Evolutionary conservation across 2,329 filamentous ascomycete species (phyloP), one percentile per base, ranked within the genome.

Genomic region (Fusarium pininemorale): DNA sequence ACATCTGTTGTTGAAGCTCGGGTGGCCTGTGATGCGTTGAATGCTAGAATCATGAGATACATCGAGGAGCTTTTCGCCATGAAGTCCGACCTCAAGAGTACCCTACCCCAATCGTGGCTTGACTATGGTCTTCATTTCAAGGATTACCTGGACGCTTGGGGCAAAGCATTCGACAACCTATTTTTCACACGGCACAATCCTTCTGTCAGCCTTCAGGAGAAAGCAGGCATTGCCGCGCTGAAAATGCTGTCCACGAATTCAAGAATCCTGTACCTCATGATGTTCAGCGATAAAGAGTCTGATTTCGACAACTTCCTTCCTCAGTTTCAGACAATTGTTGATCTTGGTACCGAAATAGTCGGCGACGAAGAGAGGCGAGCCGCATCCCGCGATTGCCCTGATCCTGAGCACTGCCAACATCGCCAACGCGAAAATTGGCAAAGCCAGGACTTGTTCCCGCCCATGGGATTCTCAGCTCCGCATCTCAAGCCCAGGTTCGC

Each of bases 401-500:
- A 87, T 51, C 84, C 82, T 4, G 75, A 80, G 3, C 81, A 80
- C 24, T 89, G 87, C 74, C 81, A 78, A 26, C 87, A 89, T 60
- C 55, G 77, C 78, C 68, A 76, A 30, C 53, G 77, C 22, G 60
- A 63, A n/a, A 50, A 54, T 14, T 67, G 70, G 63, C 47, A 70
- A 44, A 41, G 60, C 44, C 61, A 72, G 73, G 42, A 83, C 82
- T 58, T 82, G 81, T 60, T 86, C 84, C 68, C 75, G 14, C 82
- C 81, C 15, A 82, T 83, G 14, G 82, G 84, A 48, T 82, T 83
- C 38, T 86, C 85, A 65, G 83, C 83, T 12, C 82, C 87, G 0
- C 88, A 90, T 72, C 87, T 90, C 77, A 90, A 89, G 78, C 87
- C 89, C 4, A 89, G 87, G 73, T 93, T 93, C 79, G 90, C 89